Evolutionary conservation across 176 grass and related monocot genomes (phyloP), one percentile per base, ranked within the genome.

Genomic region (Coix lacrymajobi): DNA sequence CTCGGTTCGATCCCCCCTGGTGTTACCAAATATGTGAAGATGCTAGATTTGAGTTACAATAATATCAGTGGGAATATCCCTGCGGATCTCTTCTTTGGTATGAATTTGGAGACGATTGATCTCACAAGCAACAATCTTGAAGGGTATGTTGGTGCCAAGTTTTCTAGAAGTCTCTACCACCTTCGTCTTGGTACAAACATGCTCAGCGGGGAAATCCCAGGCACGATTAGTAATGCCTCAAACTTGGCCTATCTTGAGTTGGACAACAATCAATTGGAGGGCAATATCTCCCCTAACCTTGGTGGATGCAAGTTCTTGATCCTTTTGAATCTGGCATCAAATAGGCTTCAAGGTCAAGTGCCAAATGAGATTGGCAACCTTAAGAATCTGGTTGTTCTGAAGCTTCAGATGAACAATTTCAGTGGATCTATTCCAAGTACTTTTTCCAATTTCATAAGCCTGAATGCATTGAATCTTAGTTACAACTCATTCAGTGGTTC

Each of bases 11-110:
- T 93, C 2, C 78, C 71, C 0, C 0, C 37, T 66, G 31, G 5
- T n/a, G 75, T 94, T 43, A 91, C 92, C 11, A 76, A 72, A 2
- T 57, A 89, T 62, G 4, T 86, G 12, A 85, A 11, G 14, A 70
- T 85, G 76, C 79, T 94, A 81, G 95, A 97, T 87, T 75, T 97
- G 62, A 93, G 92, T 71, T 97, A 86, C 7, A 94, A 94, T 67
- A 1, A 7, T 9, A 37, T 97, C 0, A 61, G 1, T 46, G 95
- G 95, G 16, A 11, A 6, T 1, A 88, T 97, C 2, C 75, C 86
- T 3, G 5, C 32, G 11, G 86, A 94, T 16, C n/a, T n/a, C n/a
- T n/a, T n/a, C n/a, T n/a, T n/a, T n/a, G n/a, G n/a, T n/a, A n/a
- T n/a, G n/a, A n/a, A n/a, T n/a, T n/a, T n/a, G n/a, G n/a, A n/a